Conservation (phyloP, 305 asterid genomes). For the Fraxinus albicans region DNA sequence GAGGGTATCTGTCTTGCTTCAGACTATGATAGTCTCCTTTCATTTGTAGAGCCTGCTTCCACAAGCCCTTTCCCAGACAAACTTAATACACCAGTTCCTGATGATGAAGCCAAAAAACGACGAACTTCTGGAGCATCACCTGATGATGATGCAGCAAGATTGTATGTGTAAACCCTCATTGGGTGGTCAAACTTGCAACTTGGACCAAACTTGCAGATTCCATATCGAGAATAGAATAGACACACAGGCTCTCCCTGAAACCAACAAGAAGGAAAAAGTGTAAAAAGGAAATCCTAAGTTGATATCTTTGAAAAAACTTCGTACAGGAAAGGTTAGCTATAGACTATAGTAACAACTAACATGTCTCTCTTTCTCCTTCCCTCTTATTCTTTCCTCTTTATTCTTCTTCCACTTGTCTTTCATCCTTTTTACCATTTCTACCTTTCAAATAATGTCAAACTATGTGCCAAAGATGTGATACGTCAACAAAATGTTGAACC, state of each 20-base stretch:
- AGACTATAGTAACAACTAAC: not conserved
- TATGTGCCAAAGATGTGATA: not conserved
- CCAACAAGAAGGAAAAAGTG: slow-evolving; percentile 30
- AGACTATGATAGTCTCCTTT: slow-evolving; percentile 63
- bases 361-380: not conserved
- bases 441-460: not conserved
- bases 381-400: not conserved
- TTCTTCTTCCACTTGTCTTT: not conserved
- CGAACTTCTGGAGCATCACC: slow-evolving; percentile 56
- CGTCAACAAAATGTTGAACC: slow-evolving; percentile 1
- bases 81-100: slow-evolving; percentile 64
- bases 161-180: slow-evolving; percentile 70
- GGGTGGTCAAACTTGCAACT: slow-evolving; percentile 99
- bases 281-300: slow-evolving; percentile 21
- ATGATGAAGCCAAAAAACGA: slow-evolving; percentile 65
- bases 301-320: slow-evolving; percentile 10
- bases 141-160: slow-evolving; percentile 56
- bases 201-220: slow-evolving; percentile 99
- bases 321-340: slow-evolving; percentile 3
- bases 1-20: slow-evolving; percentile 74
- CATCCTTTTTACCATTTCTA: not conserved
- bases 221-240: slow-evolving; percentile 89
- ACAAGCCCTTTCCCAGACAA: slow-evolving; percentile 65
- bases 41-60: slow-evolving; percentile 62
- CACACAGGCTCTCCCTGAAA: slow-evolving; percentile 93